Percentiles rank a stretch among this genome's conserved stretches.
These are phyloP conservation scores for Aspergillus kassunensis DNA, from an alignment of 495 filamentous ascomycete genomes.

Conservation along the genomic window DNA sequence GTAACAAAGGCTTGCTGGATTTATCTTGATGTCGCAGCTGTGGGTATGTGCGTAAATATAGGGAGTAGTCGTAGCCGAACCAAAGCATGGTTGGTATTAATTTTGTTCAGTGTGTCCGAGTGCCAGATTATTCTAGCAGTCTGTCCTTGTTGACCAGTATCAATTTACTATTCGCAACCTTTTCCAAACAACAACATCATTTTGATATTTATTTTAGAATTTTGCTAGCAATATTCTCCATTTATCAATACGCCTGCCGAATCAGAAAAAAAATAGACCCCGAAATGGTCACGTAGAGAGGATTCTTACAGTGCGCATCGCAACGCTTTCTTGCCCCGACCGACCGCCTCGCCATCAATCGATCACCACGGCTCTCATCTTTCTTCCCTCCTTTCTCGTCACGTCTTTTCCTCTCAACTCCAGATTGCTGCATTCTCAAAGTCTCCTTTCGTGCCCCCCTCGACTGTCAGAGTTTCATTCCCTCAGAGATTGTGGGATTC, in stretches of 20 bases:
- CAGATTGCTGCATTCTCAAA: not conserved
- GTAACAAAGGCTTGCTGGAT: not conserved
- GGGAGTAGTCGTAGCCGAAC: conserved; percentile 12
- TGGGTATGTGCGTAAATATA: conserved; percentile 6
- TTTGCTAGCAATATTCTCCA: not conserved
- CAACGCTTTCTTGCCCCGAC: conserved; percentile 18
- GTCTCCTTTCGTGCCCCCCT: not conserved
- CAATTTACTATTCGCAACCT: not conserved
- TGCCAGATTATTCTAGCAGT: not conserved
- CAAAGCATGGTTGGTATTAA: not conserved
- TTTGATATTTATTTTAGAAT: not conserved
- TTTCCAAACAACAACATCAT: not conserved
- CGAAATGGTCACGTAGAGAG: not conserved
- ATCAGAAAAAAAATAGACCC: not conserved
- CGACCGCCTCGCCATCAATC: conserved; percentile 23
- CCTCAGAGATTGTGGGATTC: conserved; percentile 3
- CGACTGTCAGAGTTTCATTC: not conserved
- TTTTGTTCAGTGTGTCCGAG: not conserved
- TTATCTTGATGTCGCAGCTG: not conserved
- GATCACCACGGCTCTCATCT: conserved; percentile 20
- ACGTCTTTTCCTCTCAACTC: not conserved
- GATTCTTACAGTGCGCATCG: conserved; percentile 1
- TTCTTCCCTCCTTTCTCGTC: conserved; percentile 10
- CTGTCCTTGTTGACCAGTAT: not conserved
- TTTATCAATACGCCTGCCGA: conserved; percentile 5